phyloP scores from a whole-genome alignment of 2,329 filamentous ascomycete genomes.

The Sporothrix luriei region DNA sequence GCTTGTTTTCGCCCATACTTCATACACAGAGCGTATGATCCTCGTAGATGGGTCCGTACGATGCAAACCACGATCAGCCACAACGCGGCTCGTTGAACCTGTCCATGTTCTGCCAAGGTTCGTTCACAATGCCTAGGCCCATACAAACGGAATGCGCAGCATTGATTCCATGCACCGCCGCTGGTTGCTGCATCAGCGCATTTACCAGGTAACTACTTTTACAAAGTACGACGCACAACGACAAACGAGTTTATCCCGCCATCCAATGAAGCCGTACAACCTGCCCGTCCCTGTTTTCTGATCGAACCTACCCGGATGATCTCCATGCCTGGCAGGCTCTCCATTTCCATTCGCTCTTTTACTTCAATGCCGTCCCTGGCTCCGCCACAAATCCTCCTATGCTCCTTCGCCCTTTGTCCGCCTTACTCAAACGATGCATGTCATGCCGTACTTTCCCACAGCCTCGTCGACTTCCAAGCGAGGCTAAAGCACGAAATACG shows the following conservation, averaged over 20 bases:
- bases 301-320: neutral
- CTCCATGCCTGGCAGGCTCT: neutral
- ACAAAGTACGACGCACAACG: too few species aligned
- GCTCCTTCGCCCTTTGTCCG: neutral
- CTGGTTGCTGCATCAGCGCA: neutral
- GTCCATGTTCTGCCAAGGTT: neutral
- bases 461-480: neutral
- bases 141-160: neutral
- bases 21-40: neutral
- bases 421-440: neutral
- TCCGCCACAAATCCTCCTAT: neutral
- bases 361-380: conserved; percentile 1
- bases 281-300: neutral
- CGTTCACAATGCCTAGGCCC: too few species aligned
- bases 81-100: neutral
- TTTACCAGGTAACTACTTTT: neutral
- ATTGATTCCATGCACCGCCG: neutral
- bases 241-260: too few species aligned
- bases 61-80: conserved; percentile 8
- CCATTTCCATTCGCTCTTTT: too few species aligned
- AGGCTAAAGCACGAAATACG: neutral
- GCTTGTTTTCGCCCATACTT: too few species aligned
- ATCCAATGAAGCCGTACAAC: neutral
- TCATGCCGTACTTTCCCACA: neutral
- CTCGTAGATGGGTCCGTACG: neutral